Evolutionary conservation across 371 early-diverging fungal genomes (phyloP), one percentile per base, ranked within the genome.

Genomic region (Mucor irregularis): DNA sequence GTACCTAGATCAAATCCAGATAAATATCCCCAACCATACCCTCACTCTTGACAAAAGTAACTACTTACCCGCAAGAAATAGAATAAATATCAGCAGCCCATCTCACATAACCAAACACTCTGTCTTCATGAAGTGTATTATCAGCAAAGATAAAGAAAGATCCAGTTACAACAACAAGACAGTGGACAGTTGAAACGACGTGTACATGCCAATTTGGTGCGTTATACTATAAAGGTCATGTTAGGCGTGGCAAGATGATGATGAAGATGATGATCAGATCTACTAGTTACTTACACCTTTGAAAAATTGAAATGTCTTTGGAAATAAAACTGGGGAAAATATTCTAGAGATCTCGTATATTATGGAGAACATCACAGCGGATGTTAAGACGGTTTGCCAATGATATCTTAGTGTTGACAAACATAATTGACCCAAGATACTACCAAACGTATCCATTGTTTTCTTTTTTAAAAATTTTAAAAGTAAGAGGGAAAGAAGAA

Each of bases 61-160:
- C n/a, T 34, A 6, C 65, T 77, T 85, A 90, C 90, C 95, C 94
- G 62, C 90, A 88, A 33, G 90, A 82, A 22, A 96, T 66, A 13
- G 92, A 86, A 69, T 89, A 90, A 24, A 92, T 90, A 46, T 83
- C 76, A 24, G 87, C 88, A 14, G 88, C 83, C 58, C 84, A 86
- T 48, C 61, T 53, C 47, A 81, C 81, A 66, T 91, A 92, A 10
- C 92, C 93, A 69, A 90, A 88, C 19, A 96, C 74, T 58, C 76
- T 78, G 69, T 94, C 87, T 22, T 81, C 60, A 31, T 55, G 33
- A 31, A 95, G 70, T 24, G 79, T 71, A 38, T 81, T 73, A 49
- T 90, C 86, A 25, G 47, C 39, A 59, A 77, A 76, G 6, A 92
- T 73, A 19, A 86, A 84, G 11, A 84, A 62, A 0, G 90, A 77